These are phyloP conservation scores for Martiniozyma asiatica DNA, from an alignment of 1,139 yeast genomes.

Conservation along the genomic window DNA sequence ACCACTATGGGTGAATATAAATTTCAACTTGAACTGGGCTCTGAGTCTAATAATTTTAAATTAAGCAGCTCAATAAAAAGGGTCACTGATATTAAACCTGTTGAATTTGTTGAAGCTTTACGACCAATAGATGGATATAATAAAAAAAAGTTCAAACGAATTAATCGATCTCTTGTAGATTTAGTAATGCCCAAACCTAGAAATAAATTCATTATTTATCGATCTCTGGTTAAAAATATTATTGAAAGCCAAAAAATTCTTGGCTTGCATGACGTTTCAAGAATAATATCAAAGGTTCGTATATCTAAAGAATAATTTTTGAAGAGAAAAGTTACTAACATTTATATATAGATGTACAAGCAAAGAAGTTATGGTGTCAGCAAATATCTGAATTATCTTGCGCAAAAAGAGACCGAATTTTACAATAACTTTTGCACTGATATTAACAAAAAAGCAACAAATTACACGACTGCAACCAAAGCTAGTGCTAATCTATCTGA, in stretches of 20 bases:
- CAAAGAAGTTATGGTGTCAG: slow-evolving; percentile 2
- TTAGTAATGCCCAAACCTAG: slow-evolving; percentile 4
- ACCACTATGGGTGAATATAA: no score
- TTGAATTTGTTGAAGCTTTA: slow-evolving; percentile 4
- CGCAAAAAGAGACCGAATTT: slow-evolving; percentile 4
- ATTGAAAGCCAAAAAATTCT: not conserved
- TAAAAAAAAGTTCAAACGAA: slow-evolving; percentile 3
- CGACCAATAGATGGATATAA: slow-evolving; percentile 3
- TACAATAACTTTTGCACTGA: no score
- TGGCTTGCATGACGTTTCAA: slow-evolving; percentile 3
- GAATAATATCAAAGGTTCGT: slow-evolving; percentile 3
- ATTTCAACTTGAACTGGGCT: no score
- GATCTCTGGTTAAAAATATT: slow-evolving; percentile 4
- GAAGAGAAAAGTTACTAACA: not conserved
- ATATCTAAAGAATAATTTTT: slow-evolving; percentile 13
- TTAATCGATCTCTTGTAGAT: slow-evolving; percentile 3
- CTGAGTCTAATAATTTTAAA: no score
- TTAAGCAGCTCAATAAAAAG: no score
- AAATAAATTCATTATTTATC: slow-evolving; percentile 6
- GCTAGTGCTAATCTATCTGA: no score
- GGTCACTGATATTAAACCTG: no score
- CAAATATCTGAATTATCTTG: slow-evolving; percentile 6
- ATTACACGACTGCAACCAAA: no score
- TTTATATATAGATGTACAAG: slow-evolving; percentile 3
- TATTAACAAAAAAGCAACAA: no score